Percentiles rank a stretch among this genome's conserved stretches.
Evolutionary conservation across 164 flowering plant genomes (phyloP).

Genomic region (Chloranthus sessilifolius): DNA sequence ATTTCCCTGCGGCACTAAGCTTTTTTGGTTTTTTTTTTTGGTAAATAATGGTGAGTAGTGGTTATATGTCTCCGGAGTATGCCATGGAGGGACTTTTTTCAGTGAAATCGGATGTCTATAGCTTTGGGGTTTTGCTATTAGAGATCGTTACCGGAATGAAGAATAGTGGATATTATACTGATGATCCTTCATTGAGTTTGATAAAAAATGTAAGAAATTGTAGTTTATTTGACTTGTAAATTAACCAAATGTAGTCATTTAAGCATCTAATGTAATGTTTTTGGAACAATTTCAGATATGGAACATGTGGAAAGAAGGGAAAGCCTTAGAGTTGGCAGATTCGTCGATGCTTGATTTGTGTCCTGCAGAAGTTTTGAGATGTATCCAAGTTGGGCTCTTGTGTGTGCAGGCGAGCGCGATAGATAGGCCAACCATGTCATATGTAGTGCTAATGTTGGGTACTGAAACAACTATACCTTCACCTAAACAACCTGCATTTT

Average conservation of each 20-base stretch:
- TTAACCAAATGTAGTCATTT: not conserved
- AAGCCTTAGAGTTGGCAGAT: conserved; percentile 5
- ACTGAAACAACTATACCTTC: too few relatives aligned
- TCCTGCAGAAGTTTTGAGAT: not conserved
- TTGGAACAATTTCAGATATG: conserved; percentile 1
- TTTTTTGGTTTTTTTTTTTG: not conserved
- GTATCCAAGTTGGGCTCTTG: conserved; percentile 6
- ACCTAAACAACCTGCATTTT: too few relatives aligned
- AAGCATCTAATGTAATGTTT: not conserved
- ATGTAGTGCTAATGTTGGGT: not conserved
- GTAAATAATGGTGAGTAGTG: conserved; percentile 27
- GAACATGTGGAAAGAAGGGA: conserved; percentile 6
- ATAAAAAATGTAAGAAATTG: conserved; percentile 41
- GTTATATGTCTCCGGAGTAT: conserved; percentile 62
- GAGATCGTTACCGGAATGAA: conserved; percentile 51
- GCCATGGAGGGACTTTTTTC: conserved; percentile 47
- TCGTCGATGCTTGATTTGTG: not conserved
- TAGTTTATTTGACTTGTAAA: not conserved
- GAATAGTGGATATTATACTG: conserved; percentile 32
- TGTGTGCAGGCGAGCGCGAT: conserved; percentile 4
- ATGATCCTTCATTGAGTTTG: conserved; percentile 28
- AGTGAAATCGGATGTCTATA: conserved; percentile 47
- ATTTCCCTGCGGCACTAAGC: too few relatives aligned
- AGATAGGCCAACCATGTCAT: conserved; percentile 6
- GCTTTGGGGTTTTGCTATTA: conserved; percentile 48